Conservation (phyloP, 352 stramenopile species). For the Aphanomyces euteiches region DNA sequence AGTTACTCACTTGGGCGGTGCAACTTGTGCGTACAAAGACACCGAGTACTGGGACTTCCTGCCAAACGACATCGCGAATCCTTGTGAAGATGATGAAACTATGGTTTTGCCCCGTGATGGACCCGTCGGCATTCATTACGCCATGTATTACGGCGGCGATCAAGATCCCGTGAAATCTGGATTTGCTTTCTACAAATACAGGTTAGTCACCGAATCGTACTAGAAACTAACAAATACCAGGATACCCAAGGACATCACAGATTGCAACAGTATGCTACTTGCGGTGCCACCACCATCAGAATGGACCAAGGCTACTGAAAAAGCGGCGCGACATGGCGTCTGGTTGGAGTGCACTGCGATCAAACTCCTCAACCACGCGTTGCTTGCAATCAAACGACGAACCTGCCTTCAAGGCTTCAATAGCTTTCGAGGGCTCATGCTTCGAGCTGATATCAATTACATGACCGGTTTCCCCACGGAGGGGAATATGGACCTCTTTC, state of each 20-base stretch:
- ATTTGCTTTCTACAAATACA: constrained; percentile 30
- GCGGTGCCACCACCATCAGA: constrained; percentile 26
- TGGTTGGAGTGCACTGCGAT: constrained; percentile 32
- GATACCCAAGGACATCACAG: constrained; percentile 21
- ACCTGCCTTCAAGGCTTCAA: constrained; percentile 32
- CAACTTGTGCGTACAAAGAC: not conserved
- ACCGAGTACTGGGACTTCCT: constrained; percentile 27
- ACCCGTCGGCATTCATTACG: constrained; percentile 21
- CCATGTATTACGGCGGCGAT: constrained; percentile 18
- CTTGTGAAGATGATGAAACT: constrained; percentile 29
- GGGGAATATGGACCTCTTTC: not conserved
- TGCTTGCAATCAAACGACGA: constrained; percentile 23
- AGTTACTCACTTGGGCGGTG: constrained; percentile 12
- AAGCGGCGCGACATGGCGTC: constrained; percentile 29
- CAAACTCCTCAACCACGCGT: constrained; percentile 29
- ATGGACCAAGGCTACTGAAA: constrained; percentile 3
- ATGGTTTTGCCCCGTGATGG: constrained; percentile 12
- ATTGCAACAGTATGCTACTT: constrained; percentile 29
- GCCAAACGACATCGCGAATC: constrained; percentile 16
- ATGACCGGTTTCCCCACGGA: not conserved
- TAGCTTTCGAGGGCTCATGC: not conserved
- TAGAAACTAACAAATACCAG: not conserved
- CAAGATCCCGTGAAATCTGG: constrained; percentile 10
- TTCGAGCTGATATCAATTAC: not conserved
- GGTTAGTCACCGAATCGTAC: not conserved